Evolutionary conservation across 2,329 filamentous ascomycete genomes (phyloP).

Genomic region (Penicillium sp.): DNA sequence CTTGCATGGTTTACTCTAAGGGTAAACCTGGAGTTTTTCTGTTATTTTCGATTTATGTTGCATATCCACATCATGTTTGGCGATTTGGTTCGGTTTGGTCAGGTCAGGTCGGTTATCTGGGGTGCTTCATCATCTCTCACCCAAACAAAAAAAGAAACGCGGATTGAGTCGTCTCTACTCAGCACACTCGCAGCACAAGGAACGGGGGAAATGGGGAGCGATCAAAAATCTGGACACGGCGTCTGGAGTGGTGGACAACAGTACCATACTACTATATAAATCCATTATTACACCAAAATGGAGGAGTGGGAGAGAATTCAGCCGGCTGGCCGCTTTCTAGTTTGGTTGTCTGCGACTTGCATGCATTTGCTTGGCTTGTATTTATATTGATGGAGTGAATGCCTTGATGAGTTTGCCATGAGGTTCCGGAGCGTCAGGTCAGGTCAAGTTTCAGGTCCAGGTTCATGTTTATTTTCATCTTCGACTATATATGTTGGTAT

Average conservation of each 20-base stretch:
- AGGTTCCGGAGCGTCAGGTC: neutral
- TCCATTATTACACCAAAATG: neutral
- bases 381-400: slow-evolving; percentile 21
- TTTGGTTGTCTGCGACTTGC: neutral
- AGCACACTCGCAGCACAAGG: neutral
- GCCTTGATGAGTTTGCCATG: slow-evolving; percentile 17
- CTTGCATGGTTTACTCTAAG: slow-evolving; percentile 16
- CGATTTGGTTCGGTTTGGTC: neutral
- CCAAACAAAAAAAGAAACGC: slow-evolving; percentile 1
- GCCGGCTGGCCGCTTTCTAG: neutral
- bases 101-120: slow-evolving; percentile 10
- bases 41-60: slow-evolving; percentile 4
- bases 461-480: neutral
- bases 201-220: slow-evolving; percentile 1
- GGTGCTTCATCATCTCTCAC: neutral
- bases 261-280: neutral
- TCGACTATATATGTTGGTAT: neutral
- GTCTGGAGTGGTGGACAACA: neutral
- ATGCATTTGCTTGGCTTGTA: slow-evolving; percentile 17
- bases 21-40: slow-evolving; percentile 2
- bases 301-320: neutral
- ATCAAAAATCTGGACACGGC: slow-evolving; percentile 1
- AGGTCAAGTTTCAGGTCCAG: neutral
- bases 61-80: slow-evolving; percentile 24
- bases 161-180: neutral